Conservation (phyloP, 805 yeast species). For the Candida morakotiae region DNA sequence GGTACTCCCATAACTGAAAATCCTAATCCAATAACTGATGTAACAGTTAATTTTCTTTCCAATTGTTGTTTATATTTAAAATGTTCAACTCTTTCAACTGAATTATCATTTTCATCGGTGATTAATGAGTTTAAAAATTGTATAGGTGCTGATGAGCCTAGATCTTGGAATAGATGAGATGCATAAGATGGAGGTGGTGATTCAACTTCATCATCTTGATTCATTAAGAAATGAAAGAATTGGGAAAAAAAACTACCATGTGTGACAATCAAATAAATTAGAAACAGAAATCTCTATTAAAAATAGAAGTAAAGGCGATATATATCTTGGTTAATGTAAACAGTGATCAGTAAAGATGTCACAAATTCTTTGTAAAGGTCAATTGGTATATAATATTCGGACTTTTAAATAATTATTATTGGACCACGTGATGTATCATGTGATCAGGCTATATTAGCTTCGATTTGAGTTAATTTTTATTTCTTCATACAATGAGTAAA, state of each 20-base stretch:
- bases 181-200: constrained; percentile 9
- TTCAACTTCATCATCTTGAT: constrained; percentile 2
- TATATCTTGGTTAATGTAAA: too few species aligned
- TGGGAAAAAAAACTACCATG: constrained; percentile 1
- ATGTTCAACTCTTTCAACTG: constrained; percentile 58
- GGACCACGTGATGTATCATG: too few species aligned
- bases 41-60: constrained; percentile 61
- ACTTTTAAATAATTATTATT: too few species aligned
- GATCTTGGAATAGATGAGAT: constrained; percentile 8
- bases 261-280: too few species aligned
- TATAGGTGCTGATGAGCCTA: constrained; percentile 12
- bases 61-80: constrained; percentile 72
- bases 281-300: too few species aligned
- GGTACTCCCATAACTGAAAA: constrained; percentile 83
- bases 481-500: too few species aligned
- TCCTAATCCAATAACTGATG: constrained; percentile 73
- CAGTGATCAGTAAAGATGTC: too few species aligned
- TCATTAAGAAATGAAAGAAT: neutral
- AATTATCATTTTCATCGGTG: constrained; percentile 38
- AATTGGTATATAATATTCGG: too few species aligned
- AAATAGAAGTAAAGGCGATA: too few species aligned
- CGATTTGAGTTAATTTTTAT: too few species aligned
- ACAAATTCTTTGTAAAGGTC: too few species aligned
- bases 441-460: too few species aligned
- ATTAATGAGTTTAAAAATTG: constrained; percentile 13